phyloP scores from a whole-genome alignment of 2,329 filamentous ascomycete genomes.

The Teratosphaeria viscida region DNA sequence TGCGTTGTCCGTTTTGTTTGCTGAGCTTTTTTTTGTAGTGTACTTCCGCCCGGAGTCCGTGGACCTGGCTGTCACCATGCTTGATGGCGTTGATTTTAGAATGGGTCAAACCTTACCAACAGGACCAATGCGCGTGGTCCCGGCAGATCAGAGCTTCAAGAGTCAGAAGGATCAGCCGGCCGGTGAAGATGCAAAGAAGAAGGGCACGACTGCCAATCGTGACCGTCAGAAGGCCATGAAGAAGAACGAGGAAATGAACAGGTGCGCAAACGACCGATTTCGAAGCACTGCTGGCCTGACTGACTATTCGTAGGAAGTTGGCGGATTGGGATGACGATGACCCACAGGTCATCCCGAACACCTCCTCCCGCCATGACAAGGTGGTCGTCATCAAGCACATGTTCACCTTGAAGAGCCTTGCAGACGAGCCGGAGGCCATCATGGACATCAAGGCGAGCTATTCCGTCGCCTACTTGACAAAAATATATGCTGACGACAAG shows the following conservation, averaged over 20 bases:
- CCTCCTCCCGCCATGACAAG: conserved; percentile 57
- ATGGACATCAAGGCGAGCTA: conserved; percentile 64
- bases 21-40: conserved; percentile 35
- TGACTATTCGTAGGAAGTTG: conserved; percentile 49
- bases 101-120: conserved; percentile 42
- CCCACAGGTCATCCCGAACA: conserved; percentile 43
- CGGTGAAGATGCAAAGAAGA: conserved; percentile 29
- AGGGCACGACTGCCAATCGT: conserved; percentile 29
- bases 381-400: conserved; percentile 82
- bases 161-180: conserved; percentile 56
- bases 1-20: background rate
- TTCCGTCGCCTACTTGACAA: background rate
- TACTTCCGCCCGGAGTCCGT: conserved; percentile 97
- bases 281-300: background rate
- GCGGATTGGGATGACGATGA: conserved; percentile 93
- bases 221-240: conserved; percentile 76
- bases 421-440: conserved; percentile 71
- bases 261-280: conserved; percentile 27
- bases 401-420: conserved; percentile 78
- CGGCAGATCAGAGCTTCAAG: conserved; percentile 86
- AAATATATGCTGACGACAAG: background rate
- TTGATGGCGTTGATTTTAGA: conserved; percentile 75
- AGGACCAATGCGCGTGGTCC: conserved; percentile 68
- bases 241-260: conserved; percentile 79
- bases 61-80: conserved; percentile 66